phyloP scores from a whole-genome alignment of 208 protist genomes.

The Entamoeba nuttalli region DNA sequence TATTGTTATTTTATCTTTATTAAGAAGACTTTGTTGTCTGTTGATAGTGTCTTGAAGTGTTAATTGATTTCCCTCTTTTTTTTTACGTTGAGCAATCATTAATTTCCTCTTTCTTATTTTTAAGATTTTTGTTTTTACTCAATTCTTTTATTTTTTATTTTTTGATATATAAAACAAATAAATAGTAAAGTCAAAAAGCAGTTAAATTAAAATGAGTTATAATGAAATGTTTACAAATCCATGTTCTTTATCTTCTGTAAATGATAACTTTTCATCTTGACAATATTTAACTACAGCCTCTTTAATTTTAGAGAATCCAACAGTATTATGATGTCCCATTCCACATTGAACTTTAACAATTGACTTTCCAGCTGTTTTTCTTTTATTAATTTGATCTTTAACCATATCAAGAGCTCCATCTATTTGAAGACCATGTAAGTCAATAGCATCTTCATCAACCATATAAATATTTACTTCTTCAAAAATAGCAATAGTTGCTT shows the following conservation, averaged over 20 bases:
- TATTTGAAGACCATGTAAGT: neutral
- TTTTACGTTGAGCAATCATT: too few relatives aligned
- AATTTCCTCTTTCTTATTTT: too few relatives aligned
- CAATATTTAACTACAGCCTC: neutral
- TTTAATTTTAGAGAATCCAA: neutral
- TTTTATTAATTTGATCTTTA: neutral
- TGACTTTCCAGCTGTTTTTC: neutral
- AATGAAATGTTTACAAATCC: neutral
- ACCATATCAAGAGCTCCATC: neutral
- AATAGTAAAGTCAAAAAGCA: too few relatives aligned
- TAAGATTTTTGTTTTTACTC: too few relatives aligned
- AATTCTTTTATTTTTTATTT: too few relatives aligned
- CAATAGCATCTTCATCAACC: neutral
- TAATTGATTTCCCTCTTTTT: too few relatives aligned
- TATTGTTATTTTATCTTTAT: too few relatives aligned
- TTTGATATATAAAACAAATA: too few relatives aligned
- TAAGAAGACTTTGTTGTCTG: too few relatives aligned
- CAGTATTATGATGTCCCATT: neutral
- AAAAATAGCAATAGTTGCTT: neutral
- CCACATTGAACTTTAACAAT: neutral
- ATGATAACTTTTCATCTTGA: neutral
- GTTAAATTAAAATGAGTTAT: neutral
- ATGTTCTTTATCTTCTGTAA: neutral
- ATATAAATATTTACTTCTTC: neutral
- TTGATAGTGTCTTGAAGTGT: too few relatives aligned